phyloP scores from a whole-genome alignment of 2,329 filamentous ascomycete species.

The Alternaria novae-zelandiae region DNA sequence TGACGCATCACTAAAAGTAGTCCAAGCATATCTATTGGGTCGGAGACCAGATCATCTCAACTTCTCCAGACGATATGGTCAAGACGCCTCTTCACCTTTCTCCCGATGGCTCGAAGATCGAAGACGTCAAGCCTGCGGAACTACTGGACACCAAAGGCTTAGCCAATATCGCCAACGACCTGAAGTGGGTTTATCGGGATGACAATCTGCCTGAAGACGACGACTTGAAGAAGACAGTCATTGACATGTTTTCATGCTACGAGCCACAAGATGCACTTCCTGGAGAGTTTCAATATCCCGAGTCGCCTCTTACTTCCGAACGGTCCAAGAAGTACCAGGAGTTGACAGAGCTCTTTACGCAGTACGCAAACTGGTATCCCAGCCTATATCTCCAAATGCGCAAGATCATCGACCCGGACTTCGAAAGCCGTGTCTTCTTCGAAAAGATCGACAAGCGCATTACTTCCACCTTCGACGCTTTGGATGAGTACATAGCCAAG shows the following conservation, averaged over 20 bases:
- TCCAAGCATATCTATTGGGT: constrained; percentile 49
- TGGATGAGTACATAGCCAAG: constrained; percentile 40
- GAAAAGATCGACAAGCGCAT: constrained; percentile 44
- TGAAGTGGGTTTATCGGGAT: constrained; percentile 42
- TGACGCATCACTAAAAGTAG: constrained; percentile 3
- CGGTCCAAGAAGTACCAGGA: constrained; percentile 41
- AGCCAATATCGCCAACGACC: constrained; percentile 33
- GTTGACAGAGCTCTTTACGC: constrained; percentile 35
- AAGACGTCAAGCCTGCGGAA: constrained; percentile 36
- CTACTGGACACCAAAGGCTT: constrained; percentile 36
- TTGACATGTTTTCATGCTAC: constrained; percentile 47
- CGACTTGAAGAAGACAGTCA: constrained; percentile 40
- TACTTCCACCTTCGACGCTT: constrained; percentile 31
- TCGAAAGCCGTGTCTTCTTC: constrained; percentile 44
- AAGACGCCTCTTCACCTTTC: constrained; percentile 38
- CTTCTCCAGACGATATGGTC: constrained; percentile 26
- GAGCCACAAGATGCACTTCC: constrained; percentile 45
- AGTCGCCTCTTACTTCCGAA: constrained; percentile 34
- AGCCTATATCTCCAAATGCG: constrained; percentile 37
- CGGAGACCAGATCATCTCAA: constrained; percentile 42
- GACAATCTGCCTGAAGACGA: constrained; percentile 32
- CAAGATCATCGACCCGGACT: constrained; percentile 38
- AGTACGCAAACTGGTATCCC: constrained; percentile 36
- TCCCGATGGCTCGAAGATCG: constrained; percentile 42
- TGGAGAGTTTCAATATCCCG: constrained; percentile 38